phyloP scores from a whole-genome alignment of 2,329 filamentous ascomycete genomes.

The Gnomoniopsis smithogilvyi region DNA sequence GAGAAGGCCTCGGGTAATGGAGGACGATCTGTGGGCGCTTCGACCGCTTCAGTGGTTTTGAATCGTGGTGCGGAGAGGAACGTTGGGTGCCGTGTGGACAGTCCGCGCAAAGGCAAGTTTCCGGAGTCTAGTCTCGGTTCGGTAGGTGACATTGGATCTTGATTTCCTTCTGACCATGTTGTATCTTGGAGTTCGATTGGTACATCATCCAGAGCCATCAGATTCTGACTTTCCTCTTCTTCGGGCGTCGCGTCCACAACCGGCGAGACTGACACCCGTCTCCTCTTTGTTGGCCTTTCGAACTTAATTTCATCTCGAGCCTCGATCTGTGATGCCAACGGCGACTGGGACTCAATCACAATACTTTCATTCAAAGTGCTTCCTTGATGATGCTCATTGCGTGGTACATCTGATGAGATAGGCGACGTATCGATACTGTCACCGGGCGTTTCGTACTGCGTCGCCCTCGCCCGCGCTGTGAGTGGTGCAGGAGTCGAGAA shows the following conservation, averaged over 20 bases:
- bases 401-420: slow-evolving; percentile 4
- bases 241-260: slow-evolving; percentile 4
- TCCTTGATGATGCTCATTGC: not conserved
- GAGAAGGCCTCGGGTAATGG: slow-evolving; percentile 37
- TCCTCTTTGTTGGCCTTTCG: slow-evolving; percentile 30
- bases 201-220: slow-evolving; percentile 21
- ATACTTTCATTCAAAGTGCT: slow-evolving; percentile 19
- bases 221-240: slow-evolving; percentile 3
- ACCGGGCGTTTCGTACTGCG: slow-evolving; percentile 17
- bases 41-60: slow-evolving; percentile 26
- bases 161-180: not conserved
- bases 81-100: slow-evolving; percentile 24
- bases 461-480: slow-evolving; percentile 15
- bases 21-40: slow-evolving; percentile 18
- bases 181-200: not conserved
- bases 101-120: not conserved
- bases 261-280: slow-evolving; percentile 33
- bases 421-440: slow-evolving; percentile 26
- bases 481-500: slow-evolving; percentile 17
- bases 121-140: not conserved
- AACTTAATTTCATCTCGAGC: not conserved
- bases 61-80: slow-evolving; percentile 38
- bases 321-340: slow-evolving; percentile 19
- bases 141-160: slow-evolving; percentile 1
- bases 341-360: slow-evolving; percentile 24